Conservation (phyloP, 2,329 filamentous ascomycete species). For the Leptographium radiaticola region DNA sequence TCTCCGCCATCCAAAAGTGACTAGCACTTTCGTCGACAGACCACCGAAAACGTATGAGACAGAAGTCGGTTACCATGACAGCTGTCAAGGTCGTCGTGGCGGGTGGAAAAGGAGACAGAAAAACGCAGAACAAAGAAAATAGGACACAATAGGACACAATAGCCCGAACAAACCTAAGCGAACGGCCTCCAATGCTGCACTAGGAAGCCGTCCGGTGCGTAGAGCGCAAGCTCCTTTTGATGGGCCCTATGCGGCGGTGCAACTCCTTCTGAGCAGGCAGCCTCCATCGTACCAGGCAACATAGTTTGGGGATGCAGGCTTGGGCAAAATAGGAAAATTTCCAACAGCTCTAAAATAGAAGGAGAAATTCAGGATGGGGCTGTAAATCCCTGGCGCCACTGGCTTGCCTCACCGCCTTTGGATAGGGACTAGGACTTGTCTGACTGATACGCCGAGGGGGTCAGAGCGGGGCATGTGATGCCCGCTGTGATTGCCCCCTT, state of each 20-base stretch:
- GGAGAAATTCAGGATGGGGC: neutral
- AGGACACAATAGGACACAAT: too few relatives aligned
- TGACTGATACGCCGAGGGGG: neutral
- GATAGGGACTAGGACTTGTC: neutral
- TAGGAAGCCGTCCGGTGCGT: too few relatives aligned
- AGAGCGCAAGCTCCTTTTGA: too few relatives aligned
- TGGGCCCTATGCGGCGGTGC: too few relatives aligned
- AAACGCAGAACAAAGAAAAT: neutral
- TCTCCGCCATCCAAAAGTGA: conserved; percentile 51
- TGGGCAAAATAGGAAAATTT: too few relatives aligned
- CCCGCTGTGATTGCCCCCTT: neutral
- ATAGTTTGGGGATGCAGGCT: too few relatives aligned
- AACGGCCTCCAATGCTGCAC: too few relatives aligned
- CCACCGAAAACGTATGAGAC: conserved; percentile 68
- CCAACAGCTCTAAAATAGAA: too few relatives aligned
- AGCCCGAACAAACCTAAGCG: neutral
- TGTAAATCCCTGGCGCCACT: neutral
- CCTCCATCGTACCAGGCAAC: too few relatives aligned
- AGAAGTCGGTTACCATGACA: conserved; percentile 49
- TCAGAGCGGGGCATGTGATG: neutral
- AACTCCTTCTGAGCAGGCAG: too few relatives aligned
- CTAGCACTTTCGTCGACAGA: conserved; percentile 39
- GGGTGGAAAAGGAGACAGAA: neutral
- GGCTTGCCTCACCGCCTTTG: neutral
- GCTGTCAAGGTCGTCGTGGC: conserved; percentile 42